Evolutionary conservation across 352 stramenopile genomes (phyloP), one percentile per base, ranked within the genome.

Genomic region (Phytophthora capsici): DNA sequence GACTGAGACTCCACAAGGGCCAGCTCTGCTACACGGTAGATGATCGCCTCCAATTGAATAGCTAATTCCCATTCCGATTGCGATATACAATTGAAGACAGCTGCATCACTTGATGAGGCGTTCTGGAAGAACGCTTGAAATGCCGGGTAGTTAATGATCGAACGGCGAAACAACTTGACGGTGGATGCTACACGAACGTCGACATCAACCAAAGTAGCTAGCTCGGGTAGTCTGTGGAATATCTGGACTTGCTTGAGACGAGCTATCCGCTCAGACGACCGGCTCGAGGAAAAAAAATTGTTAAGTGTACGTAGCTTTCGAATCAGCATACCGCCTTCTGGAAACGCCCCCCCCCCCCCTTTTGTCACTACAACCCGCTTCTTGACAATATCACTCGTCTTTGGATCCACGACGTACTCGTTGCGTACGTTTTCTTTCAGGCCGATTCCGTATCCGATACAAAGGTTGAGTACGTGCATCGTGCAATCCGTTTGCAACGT

Each of bases 51-150:
- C 41, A 62, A 19, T 37, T 61, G 7, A 30, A 47, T 10, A 0
- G 37, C 41, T 30, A 61, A 14, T 7, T 30, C 25, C 52, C 25
- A 50, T 13, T 59, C 38, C 13, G 4, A 43, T 2, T 20, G 8
- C 0, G 43, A 28, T 12, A 61, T 46, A 6, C 25, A 47, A 2
- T 6, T 46, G 28, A 62, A 54, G 0, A 54, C 40, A 1, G 44
- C 9, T 13, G 49, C 34, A 3, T 55, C 22, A 6, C 12, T 45
- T 32, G n/a, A 9, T 53, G 14, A 57, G 19, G 13, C 20, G 2
- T 32, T 49, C 16, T 44, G 51, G 32, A 50, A n/a, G n/a, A n/a
- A n/a, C n/a, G n/a, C n/a, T n/a, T 43, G 17, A 52, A 61, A 59
- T 9, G 40, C 52, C 6, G 26, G 12, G 12, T 47, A 62, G 20